Conservation (phyloP, 1,139 yeast species). For the Kluyveromyces sp. region DNA sequence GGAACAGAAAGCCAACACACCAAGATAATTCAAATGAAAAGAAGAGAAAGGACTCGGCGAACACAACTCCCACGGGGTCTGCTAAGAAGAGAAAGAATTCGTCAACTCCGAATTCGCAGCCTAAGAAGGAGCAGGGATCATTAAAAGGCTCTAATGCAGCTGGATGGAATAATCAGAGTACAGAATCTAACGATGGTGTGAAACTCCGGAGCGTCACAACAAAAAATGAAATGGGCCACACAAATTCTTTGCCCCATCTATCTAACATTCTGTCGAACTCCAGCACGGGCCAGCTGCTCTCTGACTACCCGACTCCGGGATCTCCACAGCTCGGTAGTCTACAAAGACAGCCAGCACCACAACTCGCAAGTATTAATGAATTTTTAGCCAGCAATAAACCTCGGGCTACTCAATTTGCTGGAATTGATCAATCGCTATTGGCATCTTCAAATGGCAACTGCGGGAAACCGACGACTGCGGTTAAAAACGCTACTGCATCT, state of each 20-base stretch:
- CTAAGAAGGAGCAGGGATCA: neutral
- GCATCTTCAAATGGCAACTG: neutral
- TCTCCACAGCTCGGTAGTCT: conserved; percentile 1
- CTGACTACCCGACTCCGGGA: conserved; percentile 1
- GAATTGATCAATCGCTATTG: neutral
- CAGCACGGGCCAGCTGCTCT: neutral
- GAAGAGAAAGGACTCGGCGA: conserved; percentile 13
- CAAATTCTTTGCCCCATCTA: conserved; percentile 6
- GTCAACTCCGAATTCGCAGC: neutral
- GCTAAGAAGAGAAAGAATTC: conserved; percentile 8
- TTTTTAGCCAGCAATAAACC: conserved; percentile 10
- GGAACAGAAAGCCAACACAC: conserved; percentile 54
- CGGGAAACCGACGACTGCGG: neutral
- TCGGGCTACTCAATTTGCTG: neutral
- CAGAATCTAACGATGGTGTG: conserved; percentile 1
- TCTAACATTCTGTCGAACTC: conserved; percentile 1
- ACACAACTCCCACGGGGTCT: conserved; percentile 1
- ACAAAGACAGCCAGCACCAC: conserved; percentile 4
- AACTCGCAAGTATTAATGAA: conserved; percentile 12
- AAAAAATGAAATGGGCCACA: conserved; percentile 2
- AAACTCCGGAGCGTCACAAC: conserved; percentile 1
- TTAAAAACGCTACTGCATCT: neutral
- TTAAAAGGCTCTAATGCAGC: neutral
- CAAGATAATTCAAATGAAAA: conserved; percentile 22
- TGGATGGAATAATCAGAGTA: neutral